Base-by-base conservation (phyloP, 192 early-diverging fungal genomes). In the Coemansia sp. region DNA sequence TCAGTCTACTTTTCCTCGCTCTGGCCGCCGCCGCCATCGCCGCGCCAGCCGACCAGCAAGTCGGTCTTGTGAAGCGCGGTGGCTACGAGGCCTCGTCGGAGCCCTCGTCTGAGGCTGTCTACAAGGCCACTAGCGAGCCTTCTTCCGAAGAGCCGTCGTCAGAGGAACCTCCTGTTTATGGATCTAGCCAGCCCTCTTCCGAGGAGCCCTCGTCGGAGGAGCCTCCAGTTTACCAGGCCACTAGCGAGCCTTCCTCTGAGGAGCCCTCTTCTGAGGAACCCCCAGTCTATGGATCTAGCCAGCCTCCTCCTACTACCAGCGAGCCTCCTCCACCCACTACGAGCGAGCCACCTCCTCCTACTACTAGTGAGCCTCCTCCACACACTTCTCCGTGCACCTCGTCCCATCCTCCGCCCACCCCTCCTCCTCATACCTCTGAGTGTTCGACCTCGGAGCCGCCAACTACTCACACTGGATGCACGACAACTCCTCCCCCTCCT, bases 1-100 rank as follows among this genome's bases (percentile, higher is more conserved):
- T 79, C 38, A 73, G 76, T 48, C 56, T 73, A 47, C 69, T 79
- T 31, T 70, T 79, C 57, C 64, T 79, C 43, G 76, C 71, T 58
- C 64, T 73, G 60, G 70, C 76, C 2, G 64, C 70, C 3, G 76
- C 70, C 45, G 67, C 66, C 23, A 18, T 72, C 14, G 63, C 76
- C 55, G 52, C 47, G n/a, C 76, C 76, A 0, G 66, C 66, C n/a
- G 67, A 72, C 48, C 47, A 56, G 23, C 45, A 66, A 39, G 47
- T 60, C 52, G 71, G 61, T 0, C 56, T 73, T 37, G 65, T 65
- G 60, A 79, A 79, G 61, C 70, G 76, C 42, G 66, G 60, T 8
- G 64, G 55, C 34, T 73, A 73, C 50, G 52, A 56, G 16, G 75
- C 36, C 11, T 47, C 52, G 1, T 58, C 43, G 6, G 66, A 77